Conservation (phyloP, 148 eudicot species). For the Polygonum aviculare region DNA sequence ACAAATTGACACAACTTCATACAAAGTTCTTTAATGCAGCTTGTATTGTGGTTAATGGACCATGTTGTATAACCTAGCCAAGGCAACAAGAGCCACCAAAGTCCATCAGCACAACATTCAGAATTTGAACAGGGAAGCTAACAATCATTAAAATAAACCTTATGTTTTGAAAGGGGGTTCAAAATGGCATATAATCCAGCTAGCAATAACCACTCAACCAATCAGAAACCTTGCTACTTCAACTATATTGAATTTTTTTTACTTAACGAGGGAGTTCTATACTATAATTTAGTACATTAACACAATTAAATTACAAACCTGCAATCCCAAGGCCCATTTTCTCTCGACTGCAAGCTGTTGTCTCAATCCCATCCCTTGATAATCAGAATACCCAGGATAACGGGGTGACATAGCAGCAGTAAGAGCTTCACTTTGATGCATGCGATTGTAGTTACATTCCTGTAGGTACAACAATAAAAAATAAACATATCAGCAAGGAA, state of each 20-base stretch:
- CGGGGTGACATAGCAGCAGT: conserved; percentile 46
- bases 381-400: conserved; percentile 48
- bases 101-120: background rate
- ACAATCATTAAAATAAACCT: background rate
- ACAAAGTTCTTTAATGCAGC: background rate
- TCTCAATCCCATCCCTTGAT: conserved; percentile 53
- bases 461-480: conserved; percentile 14
- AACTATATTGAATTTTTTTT: background rate
- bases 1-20: background rate
- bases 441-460: conserved; percentile 48
- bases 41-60: background rate
- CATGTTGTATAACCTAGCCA: background rate
- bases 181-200: background rate
- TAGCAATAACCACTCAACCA: background rate
- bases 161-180: background rate
- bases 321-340: conserved; percentile 98
- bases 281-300: background rate
- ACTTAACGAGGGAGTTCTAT: background rate
- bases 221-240: background rate
- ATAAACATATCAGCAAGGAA: background rate
- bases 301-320: conserved; percentile 33
- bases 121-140: background rate
- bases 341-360: conserved; percentile 60
- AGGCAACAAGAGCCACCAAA: background rate
- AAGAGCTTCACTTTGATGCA: conserved; percentile 46